Base-by-base conservation (phyloP, 495 filamentous ascomycete genomes). In the Aspergillus homomorphus region DNA sequence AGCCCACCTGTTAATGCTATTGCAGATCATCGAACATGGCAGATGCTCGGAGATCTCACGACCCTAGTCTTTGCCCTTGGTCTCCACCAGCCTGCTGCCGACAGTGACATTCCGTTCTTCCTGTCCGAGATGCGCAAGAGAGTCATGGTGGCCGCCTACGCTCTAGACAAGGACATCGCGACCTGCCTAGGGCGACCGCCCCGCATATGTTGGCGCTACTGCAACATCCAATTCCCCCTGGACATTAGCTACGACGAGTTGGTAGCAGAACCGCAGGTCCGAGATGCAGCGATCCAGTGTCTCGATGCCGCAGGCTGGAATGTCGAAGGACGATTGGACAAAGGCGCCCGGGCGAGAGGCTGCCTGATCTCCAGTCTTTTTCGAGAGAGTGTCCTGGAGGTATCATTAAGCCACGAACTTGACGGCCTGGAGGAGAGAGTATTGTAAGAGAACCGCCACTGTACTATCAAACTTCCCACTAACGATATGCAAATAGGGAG, bases 151-250 rank as follows among this genome's bases (percentile, higher is more conserved):
- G 65, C 67, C 30, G 71, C 74, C 8, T 85, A 79, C 50, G 62
- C 64, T 0, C 58, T 71, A 3, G 80, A 81, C 60, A 84, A 84
- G 63, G 64, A 63, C 0, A 54, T 78, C 0, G 74, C 78, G 0
- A 75, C 78, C 0, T 80, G 82, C 45, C 67, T 80, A 4, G 83
- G 82, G 1, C 66, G 81, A 7, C 82, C 82, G 1, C 82, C 83
- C 0, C 66, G 76, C 1, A 68, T 85, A 8, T 76, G 74, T 33
- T 69, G 73, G 44, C 73, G 77, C 2, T 85, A 80, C 58, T 77
- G 74, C 56, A 71, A 77, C 6, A 73, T 83, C 18, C 74, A 79
- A 12, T 58, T 79, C 18, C 82, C 83, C 0, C 66, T 86, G 0
- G 84, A 86, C 57, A 60, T 86, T 7, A 75, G 60, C 54, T 77